Evolutionary conservation across 163 green algal species (phyloP), one percentile per base, ranked within the genome.

Genomic region (Scenedesmus sp.): DNA sequence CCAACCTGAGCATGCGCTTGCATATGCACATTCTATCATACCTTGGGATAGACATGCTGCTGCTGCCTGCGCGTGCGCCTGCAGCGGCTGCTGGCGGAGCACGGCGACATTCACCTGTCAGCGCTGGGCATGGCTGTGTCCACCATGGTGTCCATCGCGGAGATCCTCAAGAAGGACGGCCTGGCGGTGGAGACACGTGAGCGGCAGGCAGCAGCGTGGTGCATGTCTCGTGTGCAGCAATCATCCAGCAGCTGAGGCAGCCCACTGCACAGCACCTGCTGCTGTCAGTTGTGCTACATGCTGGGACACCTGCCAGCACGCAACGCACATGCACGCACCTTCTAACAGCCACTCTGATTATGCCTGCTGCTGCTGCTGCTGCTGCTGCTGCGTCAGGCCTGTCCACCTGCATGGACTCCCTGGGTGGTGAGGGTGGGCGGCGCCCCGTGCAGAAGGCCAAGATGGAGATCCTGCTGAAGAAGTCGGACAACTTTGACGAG

Each of bases 151-250:
- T 98, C 97, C 3, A 95, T 99, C 12, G 95, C 96, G 2, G 97
- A 99, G 89, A 98, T 99, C 52, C 94, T 99, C 18, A 99, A 99
- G 93, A 97, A 96, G 87, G 93, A 97, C 52, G 91, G 93, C 4
- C 93, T 98, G 59, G 97, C 94, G 2, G 92, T 96, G 1, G 96
- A 98, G 86, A 97, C 96, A 87, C 94, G 94, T 97, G 89, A 93
- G 94, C 59, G n/a, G 12, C 18, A 79, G 23, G 84, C 59, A 2
- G 26, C 84, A 56, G 52, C 23, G 34, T 46, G 34, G 34, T 79
- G 20, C 23, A 12, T 79, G 23, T 52, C 5, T 23, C 12, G 23
- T 79, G 12, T 5, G 0, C 3, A 76, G 66, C 66, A 76, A 15
- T 83, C 79, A 46, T 57, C 3, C 10, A 13, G 9, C 82, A 54